These are phyloP conservation scores for Cryphonectria parasitica DNA, from an alignment of 2,329 filamentous ascomycete genomes.

Conservation along the genomic window DNA sequence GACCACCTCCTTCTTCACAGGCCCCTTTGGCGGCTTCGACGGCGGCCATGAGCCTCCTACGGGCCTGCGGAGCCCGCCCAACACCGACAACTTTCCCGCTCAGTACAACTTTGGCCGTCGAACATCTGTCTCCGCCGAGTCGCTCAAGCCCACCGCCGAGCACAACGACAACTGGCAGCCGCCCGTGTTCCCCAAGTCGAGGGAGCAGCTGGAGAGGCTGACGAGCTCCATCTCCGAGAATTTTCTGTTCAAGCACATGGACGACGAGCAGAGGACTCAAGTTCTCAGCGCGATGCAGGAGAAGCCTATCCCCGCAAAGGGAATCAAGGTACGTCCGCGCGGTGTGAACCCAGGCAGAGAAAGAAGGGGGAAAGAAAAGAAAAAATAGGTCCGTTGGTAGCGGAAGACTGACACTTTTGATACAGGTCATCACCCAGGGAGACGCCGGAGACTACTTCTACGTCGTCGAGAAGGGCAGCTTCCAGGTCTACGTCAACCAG, in stretches of 20 bases:
- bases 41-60: constrained; percentile 50
- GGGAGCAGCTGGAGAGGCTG: constrained; percentile 79
- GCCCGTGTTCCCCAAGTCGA: constrained; percentile 80
- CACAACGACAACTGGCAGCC: constrained; percentile 89
- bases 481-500: constrained; percentile 88
- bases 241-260: constrained; percentile 91
- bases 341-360: not conserved
- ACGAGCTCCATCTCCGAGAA: constrained; percentile 83
- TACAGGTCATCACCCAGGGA: constrained; percentile 91
- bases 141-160: constrained; percentile 84
- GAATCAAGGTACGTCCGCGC: constrained; percentile 61
- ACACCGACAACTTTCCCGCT: constrained; percentile 75
- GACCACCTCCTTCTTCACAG: constrained; percentile 49
- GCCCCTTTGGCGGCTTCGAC: constrained; percentile 59
- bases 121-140: constrained; percentile 96
- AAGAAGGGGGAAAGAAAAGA: not conserved
- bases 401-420: constrained; percentile 12
- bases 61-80: constrained; percentile 52
- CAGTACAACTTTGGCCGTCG: constrained; percentile 94
- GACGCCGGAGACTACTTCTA: constrained; percentile 98
- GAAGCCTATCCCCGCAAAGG: constrained; percentile 93
- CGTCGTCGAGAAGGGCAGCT: constrained; percentile 87
- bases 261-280: constrained; percentile 87
- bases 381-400: not conserved
- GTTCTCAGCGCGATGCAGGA: constrained; percentile 91